Percentiles rank a stretch among this genome's conserved stretches.
Conservation (phyloP, 768 basidiomycete genomes). For the Termitomyces sp. region DNA sequence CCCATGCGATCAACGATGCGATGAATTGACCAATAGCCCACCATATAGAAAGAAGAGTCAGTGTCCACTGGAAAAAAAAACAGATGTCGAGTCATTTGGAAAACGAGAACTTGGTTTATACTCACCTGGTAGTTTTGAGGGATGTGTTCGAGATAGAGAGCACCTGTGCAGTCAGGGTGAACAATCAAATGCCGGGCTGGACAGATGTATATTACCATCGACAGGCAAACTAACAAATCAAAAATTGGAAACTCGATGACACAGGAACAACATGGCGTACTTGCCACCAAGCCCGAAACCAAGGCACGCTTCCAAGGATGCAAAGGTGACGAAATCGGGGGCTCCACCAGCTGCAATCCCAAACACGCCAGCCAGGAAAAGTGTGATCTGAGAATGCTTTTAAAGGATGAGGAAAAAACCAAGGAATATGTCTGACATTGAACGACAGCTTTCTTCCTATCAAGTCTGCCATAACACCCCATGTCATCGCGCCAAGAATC, state of each 20-base stretch:
- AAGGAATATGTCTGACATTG: constrained; percentile 22
- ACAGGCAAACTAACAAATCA: constrained; percentile 31
- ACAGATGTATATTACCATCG: constrained; percentile 28
- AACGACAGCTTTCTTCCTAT: constrained; percentile 43
- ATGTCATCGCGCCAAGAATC: constrained; percentile 40
- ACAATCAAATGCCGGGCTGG: neutral
- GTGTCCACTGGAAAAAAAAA: constrained; percentile 34
- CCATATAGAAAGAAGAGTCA: constrained; percentile 52
- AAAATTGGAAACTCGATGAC: constrained; percentile 10
- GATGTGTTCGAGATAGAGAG: constrained; percentile 40
- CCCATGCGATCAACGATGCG: constrained; percentile 49
- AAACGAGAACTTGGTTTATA: constrained; percentile 5
- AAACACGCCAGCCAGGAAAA: constrained; percentile 40
- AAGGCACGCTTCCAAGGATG: constrained; percentile 36
- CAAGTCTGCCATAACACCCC: constrained; percentile 46
- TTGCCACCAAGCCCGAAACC: constrained; percentile 53
- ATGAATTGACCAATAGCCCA: constrained; percentile 49
- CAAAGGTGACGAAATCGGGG: constrained; percentile 42
- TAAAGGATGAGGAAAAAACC: neutral
- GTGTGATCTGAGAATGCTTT: constrained; percentile 17
- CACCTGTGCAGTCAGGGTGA: constrained; percentile 19
- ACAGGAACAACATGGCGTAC: constrained; percentile 24
- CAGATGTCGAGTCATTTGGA: neutral
- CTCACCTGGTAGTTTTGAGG: constrained; percentile 35
- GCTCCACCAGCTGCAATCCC: constrained; percentile 45